Evolutionary conservation across 73 alveolate genomes (phyloP).

Genomic region (Paramecium octaurelia): DNA sequence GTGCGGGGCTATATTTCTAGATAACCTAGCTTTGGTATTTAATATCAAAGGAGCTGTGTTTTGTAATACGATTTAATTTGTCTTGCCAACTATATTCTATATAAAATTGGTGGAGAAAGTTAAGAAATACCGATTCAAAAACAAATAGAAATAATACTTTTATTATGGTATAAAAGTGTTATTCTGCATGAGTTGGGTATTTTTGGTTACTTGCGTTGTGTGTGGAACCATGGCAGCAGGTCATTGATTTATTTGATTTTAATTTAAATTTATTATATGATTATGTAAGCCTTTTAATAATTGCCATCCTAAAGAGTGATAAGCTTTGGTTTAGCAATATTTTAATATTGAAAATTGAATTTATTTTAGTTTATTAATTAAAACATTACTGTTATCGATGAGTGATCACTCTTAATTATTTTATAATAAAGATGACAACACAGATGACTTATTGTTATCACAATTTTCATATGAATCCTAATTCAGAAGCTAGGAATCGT

Average conservation of each 20-base stretch:
- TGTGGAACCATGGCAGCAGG: slow-evolving; percentile 10
- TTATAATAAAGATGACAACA: not conserved
- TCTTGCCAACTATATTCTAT: slow-evolving; percentile 9
- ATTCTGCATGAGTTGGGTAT: slow-evolving; percentile 21
- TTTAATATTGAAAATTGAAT: not conserved
- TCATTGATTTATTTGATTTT: not conserved
- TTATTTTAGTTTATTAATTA: not conserved
- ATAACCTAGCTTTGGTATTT: not conserved
- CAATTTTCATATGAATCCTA: not conserved
- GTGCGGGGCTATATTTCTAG: not conserved
- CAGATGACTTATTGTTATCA: slow-evolving; percentile 8
- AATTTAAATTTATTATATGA: not conserved
- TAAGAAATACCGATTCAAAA: not conserved
- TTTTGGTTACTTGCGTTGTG: slow-evolving; percentile 3
- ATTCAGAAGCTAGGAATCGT: slow-evolving; percentile 4
- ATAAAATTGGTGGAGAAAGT: not conserved
- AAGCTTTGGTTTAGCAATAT: not conserved
- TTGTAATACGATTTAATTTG: slow-evolving; percentile 11
- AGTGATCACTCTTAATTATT: not conserved
- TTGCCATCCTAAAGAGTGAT: not conserved
- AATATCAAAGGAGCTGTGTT: slow-evolving; percentile 22
- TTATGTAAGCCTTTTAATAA: not conserved
- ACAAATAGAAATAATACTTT: not conserved
- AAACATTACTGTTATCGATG: slow-evolving; percentile 7
- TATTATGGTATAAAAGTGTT: not conserved